A percentile compares a stretch with the other conserved stretches of the same genome.
Conservation (phyloP, 768 basidiomycete genomes). For the Kwoniella newhampshirensis region DNA sequence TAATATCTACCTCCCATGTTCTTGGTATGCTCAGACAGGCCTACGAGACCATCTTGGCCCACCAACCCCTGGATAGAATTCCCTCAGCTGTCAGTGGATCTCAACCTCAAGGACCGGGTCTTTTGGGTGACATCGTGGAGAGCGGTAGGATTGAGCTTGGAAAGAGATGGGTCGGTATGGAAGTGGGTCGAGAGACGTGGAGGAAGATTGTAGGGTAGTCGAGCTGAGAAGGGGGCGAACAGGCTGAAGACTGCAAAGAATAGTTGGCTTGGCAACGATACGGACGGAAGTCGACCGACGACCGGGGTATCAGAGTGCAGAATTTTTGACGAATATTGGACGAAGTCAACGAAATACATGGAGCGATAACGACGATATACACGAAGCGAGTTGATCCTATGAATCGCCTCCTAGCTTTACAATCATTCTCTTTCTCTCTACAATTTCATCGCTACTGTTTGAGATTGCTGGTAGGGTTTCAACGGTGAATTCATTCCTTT, state of each 20-base stretch:
- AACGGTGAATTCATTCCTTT: no score
- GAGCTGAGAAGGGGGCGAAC: no score
- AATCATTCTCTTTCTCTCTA: not conserved
- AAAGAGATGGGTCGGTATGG: slow-evolving; percentile 26
- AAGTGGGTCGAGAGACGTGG: slow-evolving; percentile 39
- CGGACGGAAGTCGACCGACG: no score
- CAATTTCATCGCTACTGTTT: no score
- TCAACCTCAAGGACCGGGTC: slow-evolving; percentile 5
- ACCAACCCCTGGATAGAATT: slow-evolving; percentile 31
- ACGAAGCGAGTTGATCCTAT: not conserved
- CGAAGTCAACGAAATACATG: not conserved
- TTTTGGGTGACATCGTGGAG: slow-evolving; percentile 43
- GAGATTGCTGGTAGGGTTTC: no score
- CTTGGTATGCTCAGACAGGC: slow-evolving; percentile 39
- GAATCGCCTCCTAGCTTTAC: not conserved
- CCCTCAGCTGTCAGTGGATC: not conserved
- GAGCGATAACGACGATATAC: not conserved
- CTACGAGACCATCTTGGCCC: slow-evolving; percentile 36
- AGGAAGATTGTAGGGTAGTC: slow-evolving; percentile 34
- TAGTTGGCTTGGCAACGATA: no score
- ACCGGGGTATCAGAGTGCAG: no score
- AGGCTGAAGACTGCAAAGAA: no score
- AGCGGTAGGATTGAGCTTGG: slow-evolving; percentile 27
- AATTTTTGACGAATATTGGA: not conserved
- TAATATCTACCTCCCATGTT: slow-evolving; percentile 27